phyloP scores from a whole-genome alignment of 495 filamentous ascomycete species.

The Letharia columbiana region DNA sequence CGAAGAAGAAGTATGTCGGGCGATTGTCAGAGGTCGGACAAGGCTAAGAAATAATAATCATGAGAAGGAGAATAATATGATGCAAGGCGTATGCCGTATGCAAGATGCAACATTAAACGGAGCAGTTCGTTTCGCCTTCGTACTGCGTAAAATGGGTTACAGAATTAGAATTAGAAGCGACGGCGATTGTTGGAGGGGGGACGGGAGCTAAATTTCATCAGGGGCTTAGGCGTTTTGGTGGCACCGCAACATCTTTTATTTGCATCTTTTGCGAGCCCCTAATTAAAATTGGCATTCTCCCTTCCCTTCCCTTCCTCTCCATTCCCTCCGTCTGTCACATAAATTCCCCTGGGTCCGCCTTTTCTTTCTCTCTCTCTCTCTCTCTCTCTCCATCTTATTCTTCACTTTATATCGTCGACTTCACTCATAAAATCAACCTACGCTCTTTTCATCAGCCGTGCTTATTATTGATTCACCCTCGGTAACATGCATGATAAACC shows the following conservation, averaged over 20 bases:
- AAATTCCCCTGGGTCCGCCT: neutral
- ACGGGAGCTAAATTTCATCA: neutral
- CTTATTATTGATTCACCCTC: too few species aligned
- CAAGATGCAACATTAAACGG: neutral
- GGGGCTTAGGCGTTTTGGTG: neutral
- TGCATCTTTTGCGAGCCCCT: neutral
- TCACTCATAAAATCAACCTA: neutral
- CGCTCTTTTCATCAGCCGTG: too few species aligned
- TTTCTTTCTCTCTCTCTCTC: neutral
- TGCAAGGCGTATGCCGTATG: neutral
- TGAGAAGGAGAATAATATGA: too few species aligned
- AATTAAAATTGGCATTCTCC: neutral
- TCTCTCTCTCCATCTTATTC: neutral
- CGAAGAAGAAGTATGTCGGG: neutral
- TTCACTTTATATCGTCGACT: neutral
- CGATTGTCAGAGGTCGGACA: neutral
- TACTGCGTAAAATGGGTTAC: neutral
- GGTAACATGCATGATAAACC: too few species aligned
- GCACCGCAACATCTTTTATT: neutral
- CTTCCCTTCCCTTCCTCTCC: neutral
- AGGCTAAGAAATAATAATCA: neutral
- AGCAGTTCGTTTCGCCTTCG: neutral
- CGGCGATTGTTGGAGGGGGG: neutral
- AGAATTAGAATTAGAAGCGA: neutral
- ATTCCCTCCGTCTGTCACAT: neutral